Conservation (phyloP, 2,329 filamentous ascomycete species). For the Ciborinia camelliae region DNA sequence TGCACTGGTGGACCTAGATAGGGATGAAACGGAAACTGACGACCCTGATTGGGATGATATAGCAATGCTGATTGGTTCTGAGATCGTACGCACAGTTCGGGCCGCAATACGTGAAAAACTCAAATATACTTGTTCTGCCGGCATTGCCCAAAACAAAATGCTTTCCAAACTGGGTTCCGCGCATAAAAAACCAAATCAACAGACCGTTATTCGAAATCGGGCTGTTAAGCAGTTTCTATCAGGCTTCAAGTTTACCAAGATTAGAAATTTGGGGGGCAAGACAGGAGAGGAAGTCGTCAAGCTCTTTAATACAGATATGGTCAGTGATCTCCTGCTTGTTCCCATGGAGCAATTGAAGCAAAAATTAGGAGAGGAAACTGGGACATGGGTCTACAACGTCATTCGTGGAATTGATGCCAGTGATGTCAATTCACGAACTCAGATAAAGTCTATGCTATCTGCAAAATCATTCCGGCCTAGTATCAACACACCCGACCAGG, state of each 20-base stretch:
- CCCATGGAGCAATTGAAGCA: slow-evolving; percentile 72
- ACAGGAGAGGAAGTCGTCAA: slow-evolving; percentile 81
- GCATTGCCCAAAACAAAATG: slow-evolving; percentile 89
- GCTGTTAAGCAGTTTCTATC: slow-evolving; percentile 76
- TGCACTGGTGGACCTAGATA: slow-evolving; percentile 74
- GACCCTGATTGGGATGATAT: slow-evolving; percentile 98
- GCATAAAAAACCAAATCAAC: slow-evolving; percentile 88
- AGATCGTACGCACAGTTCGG: slow-evolving; percentile 78
- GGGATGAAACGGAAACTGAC: slow-evolving; percentile 66
- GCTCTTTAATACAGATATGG: slow-evolving; percentile 75
- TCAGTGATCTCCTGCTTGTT: slow-evolving; percentile 71
- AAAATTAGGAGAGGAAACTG: slow-evolving; percentile 79
- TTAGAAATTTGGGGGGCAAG: slow-evolving; percentile 92
- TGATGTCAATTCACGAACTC: slow-evolving; percentile 85
- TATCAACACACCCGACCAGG: slow-evolving; percentile 76
- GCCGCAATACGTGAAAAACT: slow-evolving; percentile 64
- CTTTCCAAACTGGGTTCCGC: slow-evolving; percentile 89
- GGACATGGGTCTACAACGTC: slow-evolving; percentile 77
- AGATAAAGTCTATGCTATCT: slow-evolving; percentile 96
- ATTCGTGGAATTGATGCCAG: slow-evolving; percentile 82
- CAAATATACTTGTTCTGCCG: slow-evolving; percentile 87
- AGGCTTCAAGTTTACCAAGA: slow-evolving; percentile 89
- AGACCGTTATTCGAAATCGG: slow-evolving; percentile 88
- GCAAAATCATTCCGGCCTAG: slow-evolving; percentile 90
- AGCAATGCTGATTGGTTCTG: slow-evolving; percentile 78